Percentiles rank a stretch among this genome's conserved stretches.
Evolutionary conservation across 306 rosid species (phyloP).

Genomic region (Cucurbita ficifolia): DNA sequence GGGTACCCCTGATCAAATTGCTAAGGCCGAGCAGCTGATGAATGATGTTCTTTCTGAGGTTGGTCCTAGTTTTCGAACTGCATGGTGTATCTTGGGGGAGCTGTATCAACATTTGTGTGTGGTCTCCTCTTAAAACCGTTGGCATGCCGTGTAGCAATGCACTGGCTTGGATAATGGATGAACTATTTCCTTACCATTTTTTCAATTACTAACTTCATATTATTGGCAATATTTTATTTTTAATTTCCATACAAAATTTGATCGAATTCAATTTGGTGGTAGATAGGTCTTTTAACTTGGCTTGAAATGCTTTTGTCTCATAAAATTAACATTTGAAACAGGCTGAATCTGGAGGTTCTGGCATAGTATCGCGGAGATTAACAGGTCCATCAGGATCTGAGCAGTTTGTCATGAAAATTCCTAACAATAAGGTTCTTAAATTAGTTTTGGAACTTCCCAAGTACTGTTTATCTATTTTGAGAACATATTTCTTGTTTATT

Average conservation of each 20-base stretch:
- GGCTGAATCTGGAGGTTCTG: slow-evolving; percentile 98
- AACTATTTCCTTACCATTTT: background rate
- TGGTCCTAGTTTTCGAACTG: background rate
- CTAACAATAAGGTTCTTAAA: slow-evolving; percentile 69
- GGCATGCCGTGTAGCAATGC: background rate
- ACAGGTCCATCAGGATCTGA: slow-evolving; percentile 71
- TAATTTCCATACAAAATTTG: background rate
- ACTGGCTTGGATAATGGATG: background rate
- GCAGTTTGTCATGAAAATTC: slow-evolving; percentile 57
- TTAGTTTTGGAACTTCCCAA: background rate
- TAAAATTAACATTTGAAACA: slow-evolving; percentile 12
- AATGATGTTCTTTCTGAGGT: slow-evolving; percentile 90
- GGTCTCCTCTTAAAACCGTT: background rate
- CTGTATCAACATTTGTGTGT: background rate
- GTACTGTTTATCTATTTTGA: background rate
- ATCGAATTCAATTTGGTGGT: background rate
- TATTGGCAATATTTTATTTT: background rate
- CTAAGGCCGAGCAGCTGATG: slow-evolving; percentile 74
- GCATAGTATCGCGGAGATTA: slow-evolving; percentile 40
- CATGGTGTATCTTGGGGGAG: background rate
- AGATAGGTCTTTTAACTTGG: background rate
- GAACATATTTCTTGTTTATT: background rate
- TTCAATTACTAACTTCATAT: background rate
- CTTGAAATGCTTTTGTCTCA: background rate
- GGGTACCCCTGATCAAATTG: slow-evolving; percentile 76